Evolutionary conservation across 176 grass and related monocot genomes (phyloP), one percentile per base, ranked within the genome.

Genomic region (Phragmites australis): DNA sequence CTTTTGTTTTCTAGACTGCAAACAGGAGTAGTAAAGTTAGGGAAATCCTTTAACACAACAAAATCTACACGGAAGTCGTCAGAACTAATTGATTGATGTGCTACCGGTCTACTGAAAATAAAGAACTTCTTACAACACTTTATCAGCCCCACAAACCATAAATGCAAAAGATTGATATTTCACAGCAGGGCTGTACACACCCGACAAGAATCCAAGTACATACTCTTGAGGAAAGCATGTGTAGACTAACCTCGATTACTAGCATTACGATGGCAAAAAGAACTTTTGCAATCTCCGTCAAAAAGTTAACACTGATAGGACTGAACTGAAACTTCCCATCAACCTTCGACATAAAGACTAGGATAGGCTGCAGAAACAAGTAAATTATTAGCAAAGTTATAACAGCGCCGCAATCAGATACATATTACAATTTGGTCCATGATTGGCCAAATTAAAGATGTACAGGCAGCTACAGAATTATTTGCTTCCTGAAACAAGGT

Each of bases 331-430:
- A 94, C 77, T 94, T 98, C 55, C 96, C 96, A 83, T 98, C 92
- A 77, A 98, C 96, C 86, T 98, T 98, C 10, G 86, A 98, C 96
- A 98, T 98, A 81, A 93, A 98, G 29, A 98, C 92, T 74, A 98
- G 84, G 71, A 98, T 94, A 74, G 96, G 95, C 95, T 97, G 92
- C 89, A 94, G 64, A 59, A 64, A 18, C 47, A 63, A 76, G 27
- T 22, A 34, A 57, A 51, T 23, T 54, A 57, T 89, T 72, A 89
- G 65, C 41, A 72, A 4, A 41, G 10, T 57, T 76, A 0, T 16
- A 75, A 29, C 17, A 43, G 9, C 29, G 12, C 3, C 2, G 47
- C 26, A 41, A 56, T 61, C 21, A 84, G 14, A 75, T 44, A 74
- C 6, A 65, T 50, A 8, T 27, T 46, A 70, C 40, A 80, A 30